Evolutionary conservation across 1,139 yeast species (phyloP).

Genomic region (Pichia inconspicua): DNA sequence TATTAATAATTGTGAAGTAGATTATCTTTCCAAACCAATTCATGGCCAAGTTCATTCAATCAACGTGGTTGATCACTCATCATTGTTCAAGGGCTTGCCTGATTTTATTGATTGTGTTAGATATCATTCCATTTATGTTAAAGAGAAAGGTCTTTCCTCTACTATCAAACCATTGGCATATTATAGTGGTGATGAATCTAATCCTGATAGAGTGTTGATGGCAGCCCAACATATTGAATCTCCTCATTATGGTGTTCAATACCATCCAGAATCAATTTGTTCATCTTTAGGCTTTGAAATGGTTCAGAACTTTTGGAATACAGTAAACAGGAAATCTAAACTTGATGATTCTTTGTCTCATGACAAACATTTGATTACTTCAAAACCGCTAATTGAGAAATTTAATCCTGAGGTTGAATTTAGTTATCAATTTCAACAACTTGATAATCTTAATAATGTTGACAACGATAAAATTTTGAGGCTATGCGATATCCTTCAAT

Average conservation of each 20-base stretch:
- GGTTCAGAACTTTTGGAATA: constrained; percentile 51
- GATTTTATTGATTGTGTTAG: constrained; percentile 59
- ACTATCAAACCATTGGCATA: constrained; percentile 51
- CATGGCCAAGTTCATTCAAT: constrained; percentile 81
- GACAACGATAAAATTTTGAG: constrained; percentile 25
- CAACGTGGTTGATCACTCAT: constrained; percentile 27
- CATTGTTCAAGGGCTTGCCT: constrained; percentile 36
- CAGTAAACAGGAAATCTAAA: constrained; percentile 33
- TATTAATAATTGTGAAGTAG: constrained; percentile 50
- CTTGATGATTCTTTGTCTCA: background rate
- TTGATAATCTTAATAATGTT: background rate
- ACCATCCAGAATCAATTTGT: constrained; percentile 94
- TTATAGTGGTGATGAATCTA: constrained; percentile 26
- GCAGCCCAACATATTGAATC: constrained; percentile 54
- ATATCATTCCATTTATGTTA: constrained; percentile 78
- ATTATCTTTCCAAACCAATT: constrained; percentile 48
- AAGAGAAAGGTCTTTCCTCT: constrained; percentile 15
- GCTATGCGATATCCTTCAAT: constrained; percentile 38
- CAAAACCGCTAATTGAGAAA: constrained; percentile 15
- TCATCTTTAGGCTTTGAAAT: constrained; percentile 58
- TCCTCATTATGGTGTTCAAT: constrained; percentile 92
- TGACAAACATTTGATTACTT: constrained; percentile 8
- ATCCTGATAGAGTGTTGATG: constrained; percentile 49
- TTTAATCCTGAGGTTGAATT: constrained; percentile 7
- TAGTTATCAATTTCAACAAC: constrained; percentile 12